Conservation (phyloP, 495 filamentous ascomycete species). For the Staphylotrichum longicolle region DNA sequence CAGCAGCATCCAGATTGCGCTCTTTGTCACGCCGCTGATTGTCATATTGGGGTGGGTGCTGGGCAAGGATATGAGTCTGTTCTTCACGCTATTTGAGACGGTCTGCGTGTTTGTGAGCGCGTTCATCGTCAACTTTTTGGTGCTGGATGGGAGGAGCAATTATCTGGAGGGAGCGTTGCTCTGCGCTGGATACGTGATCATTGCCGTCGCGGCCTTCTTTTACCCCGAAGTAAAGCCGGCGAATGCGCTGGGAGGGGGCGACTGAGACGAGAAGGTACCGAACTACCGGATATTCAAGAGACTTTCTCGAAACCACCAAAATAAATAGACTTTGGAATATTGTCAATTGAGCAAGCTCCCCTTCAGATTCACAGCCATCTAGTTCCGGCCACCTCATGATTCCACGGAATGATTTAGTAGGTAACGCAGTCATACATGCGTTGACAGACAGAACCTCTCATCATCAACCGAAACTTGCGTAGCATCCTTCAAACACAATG, state of each 20-base stretch:
- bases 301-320: slow-evolving; percentile 54
- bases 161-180: slow-evolving; percentile 84
- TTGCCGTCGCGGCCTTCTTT: slow-evolving; percentile 64
- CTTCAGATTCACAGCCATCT: too few species aligned
- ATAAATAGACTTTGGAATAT: slow-evolving; percentile 39
- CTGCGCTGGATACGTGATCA: slow-evolving; percentile 80
- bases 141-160: slow-evolving; percentile 82
- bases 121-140: slow-evolving; percentile 87
- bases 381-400: too few species aligned
- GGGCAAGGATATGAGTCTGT: slow-evolving; percentile 77
- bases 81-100: slow-evolving; percentile 92
- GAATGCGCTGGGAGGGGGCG: slow-evolving; percentile 38
- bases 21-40: slow-evolving; percentile 85
- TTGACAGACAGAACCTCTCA: too few species aligned
- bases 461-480: too few species aligned
- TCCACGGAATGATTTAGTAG: too few species aligned
- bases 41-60: slow-evolving; percentile 89
- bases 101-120: slow-evolving; percentile 80
- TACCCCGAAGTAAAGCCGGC: slow-evolving; percentile 55
- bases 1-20: slow-evolving; percentile 81
- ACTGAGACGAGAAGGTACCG: slow-evolving; percentile 21
- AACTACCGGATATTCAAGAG: too few species aligned
- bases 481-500: too few species aligned
- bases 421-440: too few species aligned
- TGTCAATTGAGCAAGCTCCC: too few species aligned